Base-by-base conservation (phyloP, 2,329 filamentous ascomycete genomes). In the Gliomastix tumulicola region DNA sequence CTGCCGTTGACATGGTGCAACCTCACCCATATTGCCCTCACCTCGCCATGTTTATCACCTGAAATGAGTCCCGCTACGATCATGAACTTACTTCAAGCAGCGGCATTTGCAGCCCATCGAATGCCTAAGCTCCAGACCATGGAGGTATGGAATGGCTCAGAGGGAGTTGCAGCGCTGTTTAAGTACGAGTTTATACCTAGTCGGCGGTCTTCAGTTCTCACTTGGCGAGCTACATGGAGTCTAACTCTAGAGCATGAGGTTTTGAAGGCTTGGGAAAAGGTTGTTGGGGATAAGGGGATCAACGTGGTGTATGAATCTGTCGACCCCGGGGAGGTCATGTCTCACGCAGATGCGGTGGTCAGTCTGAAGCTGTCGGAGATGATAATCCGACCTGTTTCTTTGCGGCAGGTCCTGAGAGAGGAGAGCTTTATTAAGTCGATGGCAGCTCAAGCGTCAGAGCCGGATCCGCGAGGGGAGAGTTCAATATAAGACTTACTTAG, bases 71-170 rank as follows among this genome's bases (percentile, higher is more conserved):
- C 25, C n/a, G 17, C 25, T 13, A 30, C 37, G 13, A 47, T 53
- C 27, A 41, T 37, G 35, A 23, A 44, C n/a, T 46, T 58, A 46
- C 46, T 55, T 30, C 30, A 31, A 35, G 38, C 35, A 19, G 55
- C 55, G 1, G 53, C 50, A 12, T 41, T 32, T 15, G 50, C 45
- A 7, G 46, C 43, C 6, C 32, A 30, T 10, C 49, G 43, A 30
- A 60, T 59, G 55, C 51, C 55, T 16, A 43, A 43, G 15, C 47
- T 56, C 18, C 20, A 49, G 34, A 51, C 41, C 21, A 49, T 58
- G 49, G 52, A 58, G 34, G 44, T 59, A 32, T 60, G 53, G 56
- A 57, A 58, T 37, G 53, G 53, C 10, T 36, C 40, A 41, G 18
- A 35, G 27, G 44, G 44, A 4, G 7, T 51, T 33, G 49, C 47